phyloP scores from a whole-genome alignment of 2,329 filamentous ascomycete genomes.

The Penicillium capsulatum region DNA sequence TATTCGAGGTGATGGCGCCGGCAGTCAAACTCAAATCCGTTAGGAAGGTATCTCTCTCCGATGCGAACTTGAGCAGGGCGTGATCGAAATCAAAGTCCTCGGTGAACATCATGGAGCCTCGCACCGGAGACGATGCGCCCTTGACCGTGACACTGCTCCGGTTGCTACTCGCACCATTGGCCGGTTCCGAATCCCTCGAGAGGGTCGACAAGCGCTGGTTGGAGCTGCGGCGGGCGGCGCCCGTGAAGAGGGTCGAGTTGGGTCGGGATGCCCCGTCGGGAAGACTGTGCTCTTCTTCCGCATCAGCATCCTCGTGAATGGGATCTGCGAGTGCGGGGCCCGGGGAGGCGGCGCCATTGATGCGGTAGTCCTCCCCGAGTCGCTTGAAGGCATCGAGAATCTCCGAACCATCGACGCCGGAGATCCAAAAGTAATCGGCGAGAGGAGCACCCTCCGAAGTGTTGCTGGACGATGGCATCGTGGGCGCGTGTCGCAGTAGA shows the following conservation, averaged over 20 bases:
- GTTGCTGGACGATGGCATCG: conserved; percentile 28
- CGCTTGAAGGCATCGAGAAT: conserved; percentile 43
- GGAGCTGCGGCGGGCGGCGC: conserved; percentile 34
- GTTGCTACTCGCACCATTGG: conserved; percentile 54
- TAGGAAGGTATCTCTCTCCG: conserved; percentile 88
- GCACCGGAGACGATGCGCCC: conserved; percentile 30
- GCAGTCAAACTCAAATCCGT: conserved; percentile 87
- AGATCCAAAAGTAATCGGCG: conserved; percentile 65
- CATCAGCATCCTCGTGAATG: conserved; percentile 57
- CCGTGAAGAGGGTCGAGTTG: conserved; percentile 30
- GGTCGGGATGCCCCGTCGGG: conserved; percentile 38
- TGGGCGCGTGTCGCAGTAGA: conserved; percentile 11
- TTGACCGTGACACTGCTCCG: conserved; percentile 62
- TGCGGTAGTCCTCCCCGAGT: conserved; percentile 42
- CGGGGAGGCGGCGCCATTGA: conserved; percentile 33
- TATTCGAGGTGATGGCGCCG: conserved; percentile 66
- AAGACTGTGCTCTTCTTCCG: conserved; percentile 48
- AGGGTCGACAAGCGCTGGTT: conserved; percentile 45
- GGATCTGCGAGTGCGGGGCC: conserved; percentile 50
- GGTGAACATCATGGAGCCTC: conserved; percentile 38
- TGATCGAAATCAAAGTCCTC: conserved; percentile 89
- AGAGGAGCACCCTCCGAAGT: conserved; percentile 52
- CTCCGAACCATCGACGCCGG: conserved; percentile 47
- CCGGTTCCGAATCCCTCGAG: conserved; percentile 47
- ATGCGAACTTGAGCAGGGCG: conserved; percentile 88